Evolutionary conservation across 2,329 filamentous ascomycete species (phyloP), one percentile per base, ranked within the genome.

Genomic region (Penicillium brasilianum): DNA sequence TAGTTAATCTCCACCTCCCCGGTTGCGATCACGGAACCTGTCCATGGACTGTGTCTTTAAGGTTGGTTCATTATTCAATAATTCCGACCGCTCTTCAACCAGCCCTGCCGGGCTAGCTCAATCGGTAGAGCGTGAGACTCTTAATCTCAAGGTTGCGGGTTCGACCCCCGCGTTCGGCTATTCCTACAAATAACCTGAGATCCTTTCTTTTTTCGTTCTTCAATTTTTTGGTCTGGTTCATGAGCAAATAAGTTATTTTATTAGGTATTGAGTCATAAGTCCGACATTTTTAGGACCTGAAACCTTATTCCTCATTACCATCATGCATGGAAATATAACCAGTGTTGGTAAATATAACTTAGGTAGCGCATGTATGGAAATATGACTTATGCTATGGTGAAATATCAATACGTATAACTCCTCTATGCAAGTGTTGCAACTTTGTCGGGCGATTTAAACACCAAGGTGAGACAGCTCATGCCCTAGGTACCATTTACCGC

Each of bases 51-150:
- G n/a, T n/a, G n/a, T n/a, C n/a, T n/a, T n/a, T n/a, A n/a, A n/a
- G n/a, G n/a, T n/a, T n/a, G n/a, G n/a, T n/a, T n/a, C n/a, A n/a
- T n/a, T n/a, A n/a, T n/a, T n/a, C n/a, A n/a, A 30, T n/a, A 48
- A 10, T 2, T 48, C 25, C 2, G 3, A 1, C 6, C 3, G 44
- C 25, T 48, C 46, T 61, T 46, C 58, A 59, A 61, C 61, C 58
- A 64, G 59, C 50, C 52, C 59, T 66, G 79, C 79, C 74, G 74
- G 78, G 78, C 76, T 81, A 81, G 79, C 79, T 81, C 79, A 82
- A 81, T 81, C 78, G 80, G 74, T 78, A 81, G 76, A 78, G 76
- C 77, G 76, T 82, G 80, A 80, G 80, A 78, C 78, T 82, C 78
- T 81, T 82, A 80, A 76, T 75, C 76, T 74, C 74, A 76, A 75